phyloP scores from a whole-genome alignment of 2,329 filamentous ascomycete species.

The Cladosporium sp. region DNA sequence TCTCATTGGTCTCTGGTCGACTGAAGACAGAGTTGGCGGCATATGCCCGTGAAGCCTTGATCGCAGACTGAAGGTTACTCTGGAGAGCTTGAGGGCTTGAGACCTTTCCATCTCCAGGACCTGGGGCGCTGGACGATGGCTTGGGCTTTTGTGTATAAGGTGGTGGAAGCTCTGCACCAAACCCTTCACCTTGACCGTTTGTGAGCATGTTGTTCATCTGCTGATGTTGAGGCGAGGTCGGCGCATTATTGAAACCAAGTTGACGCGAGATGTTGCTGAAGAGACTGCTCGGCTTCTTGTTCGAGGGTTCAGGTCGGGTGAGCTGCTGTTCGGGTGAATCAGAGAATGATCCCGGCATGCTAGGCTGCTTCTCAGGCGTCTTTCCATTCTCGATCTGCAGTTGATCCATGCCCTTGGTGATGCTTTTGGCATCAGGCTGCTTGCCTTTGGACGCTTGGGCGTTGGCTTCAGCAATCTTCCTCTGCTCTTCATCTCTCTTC shows the following conservation, averaged over 20 bases:
- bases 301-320: slow-evolving; percentile 10
- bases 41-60: slow-evolving; percentile 75
- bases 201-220: slow-evolving; percentile 34
- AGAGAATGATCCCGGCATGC: slow-evolving; percentile 73
- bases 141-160: slow-evolving; percentile 35
- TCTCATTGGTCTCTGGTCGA: slow-evolving; percentile 67
- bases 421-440: slow-evolving; percentile 3
- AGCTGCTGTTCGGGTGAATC: slow-evolving; percentile 54
- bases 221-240: slow-evolving; percentile 16
- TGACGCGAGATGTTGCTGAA: slow-evolving; percentile 69
- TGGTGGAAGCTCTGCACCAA: slow-evolving; percentile 31
- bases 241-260: slow-evolving; percentile 62
- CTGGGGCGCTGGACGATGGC: slow-evolving; percentile 23
- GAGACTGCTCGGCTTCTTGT: slow-evolving; percentile 54
- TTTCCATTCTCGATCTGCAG: slow-evolving; percentile 12
- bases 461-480: slow-evolving; percentile 44
- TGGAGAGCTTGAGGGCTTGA: slow-evolving; percentile 54
- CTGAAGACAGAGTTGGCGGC: slow-evolving; percentile 73
- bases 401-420: slow-evolving; percentile 12
- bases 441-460: slow-evolving; percentile 2
- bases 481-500: slow-evolving; percentile 60
- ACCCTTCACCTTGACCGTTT: slow-evolving; percentile 21
- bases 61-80: slow-evolving; percentile 73
- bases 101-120: slow-evolving; percentile 27
- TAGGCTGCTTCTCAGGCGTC: slow-evolving; percentile 30